Evolutionary conservation across 805 yeast species (phyloP).

Genomic region (Suhomyces kilbournensis): DNA sequence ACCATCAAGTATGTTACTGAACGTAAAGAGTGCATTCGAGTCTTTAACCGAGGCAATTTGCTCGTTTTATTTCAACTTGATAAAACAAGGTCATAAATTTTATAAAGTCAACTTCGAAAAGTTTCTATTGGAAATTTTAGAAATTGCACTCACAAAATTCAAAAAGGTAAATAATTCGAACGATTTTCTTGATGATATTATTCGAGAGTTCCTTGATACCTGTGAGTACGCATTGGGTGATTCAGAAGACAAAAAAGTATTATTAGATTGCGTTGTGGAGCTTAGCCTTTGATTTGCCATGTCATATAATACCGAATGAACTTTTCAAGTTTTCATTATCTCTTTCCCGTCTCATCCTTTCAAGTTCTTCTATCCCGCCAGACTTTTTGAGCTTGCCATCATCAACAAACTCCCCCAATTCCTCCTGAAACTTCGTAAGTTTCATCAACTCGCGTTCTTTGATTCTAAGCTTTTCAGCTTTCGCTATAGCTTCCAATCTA

Average conservation of each 20-base stretch:
- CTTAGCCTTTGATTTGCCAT: background rate
- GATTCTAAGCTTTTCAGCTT: slow-evolving; percentile 78
- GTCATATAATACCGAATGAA: slow-evolving; percentile 29
- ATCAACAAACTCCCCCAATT: slow-evolving; percentile 79
- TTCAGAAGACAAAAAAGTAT: background rate
- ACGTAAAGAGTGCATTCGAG: slow-evolving; percentile 8
- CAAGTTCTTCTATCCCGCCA: slow-evolving; percentile 89
- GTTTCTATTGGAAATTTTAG: slow-evolving; percentile 13
- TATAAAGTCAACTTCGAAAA: slow-evolving; percentile 5
- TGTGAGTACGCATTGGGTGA: background rate
- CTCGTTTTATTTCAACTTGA: background rate
- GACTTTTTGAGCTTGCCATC: slow-evolving; percentile 72
- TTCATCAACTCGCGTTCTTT: slow-evolving; percentile 59
- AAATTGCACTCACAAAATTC: slow-evolving; percentile 12
- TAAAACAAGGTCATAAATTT: background rate
- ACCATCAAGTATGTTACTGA: slow-evolving; percentile 10
- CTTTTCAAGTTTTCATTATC: slow-evolving; percentile 69
- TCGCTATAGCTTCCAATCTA: slow-evolving; percentile 83
- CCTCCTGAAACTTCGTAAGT: slow-evolving; percentile 74
- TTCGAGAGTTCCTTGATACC: slow-evolving; percentile 6
- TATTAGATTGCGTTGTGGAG: slow-evolving; percentile 5
- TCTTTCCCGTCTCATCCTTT: slow-evolving; percentile 60
- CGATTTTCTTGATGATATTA: slow-evolving; percentile 6
- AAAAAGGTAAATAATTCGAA: slow-evolving; percentile 9
- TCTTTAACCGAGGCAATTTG: slow-evolving; percentile 7